Evolutionary conservation across 305 asterid genomes (phyloP), one percentile per base, ranked within the genome.

Genomic region (Fraxinus angustifolia): DNA sequence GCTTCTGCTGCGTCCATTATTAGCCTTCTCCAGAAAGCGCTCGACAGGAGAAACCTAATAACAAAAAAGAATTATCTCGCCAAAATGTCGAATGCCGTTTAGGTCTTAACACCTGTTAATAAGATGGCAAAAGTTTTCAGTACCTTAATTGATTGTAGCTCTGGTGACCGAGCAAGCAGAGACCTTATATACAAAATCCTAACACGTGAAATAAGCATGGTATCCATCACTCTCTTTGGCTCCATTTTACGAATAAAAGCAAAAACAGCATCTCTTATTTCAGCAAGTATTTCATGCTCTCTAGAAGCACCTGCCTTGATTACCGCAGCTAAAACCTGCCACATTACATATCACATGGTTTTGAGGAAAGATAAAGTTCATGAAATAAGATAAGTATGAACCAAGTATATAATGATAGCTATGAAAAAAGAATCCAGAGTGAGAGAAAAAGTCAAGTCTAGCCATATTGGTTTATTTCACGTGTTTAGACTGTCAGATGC

Each of bases 211-310:
- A 96, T 95, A 83, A 96, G 97, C 98, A 96, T 96, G 84, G 98
- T 96, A 81, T 96, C 99, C 99, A 96, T 94, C 84, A 96, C 99
- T 86, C 96, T 91, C 82, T 89, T 93, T 35, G 98, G 98, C 87
- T 96, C 99, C 97, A 96, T 91, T 91, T 94, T 96, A 81, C 95
- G 97, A 82, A 96, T 93, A 87, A 94, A 96, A 76, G 95, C 90
- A 88, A 96, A 96, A 73, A 94, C 99, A 76, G 98, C 92, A 90
- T 96, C 98, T 85, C 99, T 90, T 78, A 96, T 96, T 90, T 96
- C 99, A 84, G 99, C 99, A 83, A 96, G 98, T 87, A 96, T 96
- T 87, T 96, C 99, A 83, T 94, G 99, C 90, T 96, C 99, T 87
- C 99, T 90, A 34, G 99, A 93, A 85, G 99, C 99, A 84, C 99